phyloP scores from a whole-genome alignment of 805 yeast species.

The Candida silvicultrix region DNA sequence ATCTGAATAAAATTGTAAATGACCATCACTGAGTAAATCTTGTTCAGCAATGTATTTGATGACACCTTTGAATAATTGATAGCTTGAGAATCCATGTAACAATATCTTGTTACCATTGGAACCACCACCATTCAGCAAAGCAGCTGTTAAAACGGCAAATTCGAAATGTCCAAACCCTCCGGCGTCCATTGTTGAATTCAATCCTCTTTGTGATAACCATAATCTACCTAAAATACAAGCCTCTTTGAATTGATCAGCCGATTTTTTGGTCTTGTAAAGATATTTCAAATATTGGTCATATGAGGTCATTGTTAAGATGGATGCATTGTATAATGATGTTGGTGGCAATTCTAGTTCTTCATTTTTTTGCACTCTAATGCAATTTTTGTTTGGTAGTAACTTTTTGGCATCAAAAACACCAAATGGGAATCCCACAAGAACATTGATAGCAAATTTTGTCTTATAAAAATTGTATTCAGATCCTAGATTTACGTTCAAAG shows the following conservation, averaged over 20 bases:
- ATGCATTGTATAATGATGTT: constrained; percentile 83
- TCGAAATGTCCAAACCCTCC: constrained; percentile 95
- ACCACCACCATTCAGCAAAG: constrained; percentile 81
- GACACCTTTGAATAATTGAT: constrained; percentile 88
- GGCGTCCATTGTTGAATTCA: constrained; percentile 51
- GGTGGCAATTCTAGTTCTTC: constrained; percentile 45
- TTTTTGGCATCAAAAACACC: constrained; percentile 70
- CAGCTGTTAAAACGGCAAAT: constrained; percentile 75
- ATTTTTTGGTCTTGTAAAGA: constrained; percentile 67
- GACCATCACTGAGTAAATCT: constrained; percentile 60
- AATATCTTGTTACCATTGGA: constrained; percentile 67
- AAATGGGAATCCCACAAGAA: constrained; percentile 68
- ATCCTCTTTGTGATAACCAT: constrained; percentile 88
- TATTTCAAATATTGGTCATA: constrained; percentile 68
- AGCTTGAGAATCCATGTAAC: constrained; percentile 83
- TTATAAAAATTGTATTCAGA: constrained; percentile 53
- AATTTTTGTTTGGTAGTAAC: constrained; percentile 72
- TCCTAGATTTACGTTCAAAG: constrained; percentile 40
- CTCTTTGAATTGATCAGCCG: constrained; percentile 76
- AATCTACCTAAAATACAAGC: constrained; percentile 83
- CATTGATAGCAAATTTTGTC: constrained; percentile 64
- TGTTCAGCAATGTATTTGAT: constrained; percentile 75
- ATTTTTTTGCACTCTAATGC: constrained; percentile 56
- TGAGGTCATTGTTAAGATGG: constrained; percentile 63
- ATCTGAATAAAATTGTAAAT: constrained; percentile 58